Percentiles rank a stretch among this genome's conserved stretches.
Evolutionary conservation across 75 land plant species (phyloP).

Genomic region (Picea sitchensis): DNA sequence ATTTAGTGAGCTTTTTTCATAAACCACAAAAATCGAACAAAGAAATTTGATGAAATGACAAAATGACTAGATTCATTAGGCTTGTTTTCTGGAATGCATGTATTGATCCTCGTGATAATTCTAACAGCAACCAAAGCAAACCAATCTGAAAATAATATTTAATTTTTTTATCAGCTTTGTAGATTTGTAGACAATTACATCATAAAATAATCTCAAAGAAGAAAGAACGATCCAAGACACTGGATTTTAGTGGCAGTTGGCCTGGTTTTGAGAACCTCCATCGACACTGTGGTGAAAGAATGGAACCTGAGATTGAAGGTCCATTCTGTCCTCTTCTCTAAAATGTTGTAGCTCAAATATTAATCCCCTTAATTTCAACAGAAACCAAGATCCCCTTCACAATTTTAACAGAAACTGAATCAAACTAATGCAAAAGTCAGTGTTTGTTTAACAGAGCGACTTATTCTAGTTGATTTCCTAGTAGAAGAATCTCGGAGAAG

Average conservation of each 20-base stretch:
- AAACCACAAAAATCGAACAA: background rate
- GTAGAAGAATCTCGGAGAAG: no score
- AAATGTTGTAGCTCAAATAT: background rate
- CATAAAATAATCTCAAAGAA: no score
- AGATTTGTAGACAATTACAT: no score
- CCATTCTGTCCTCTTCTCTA: background rate
- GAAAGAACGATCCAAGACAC: no score
- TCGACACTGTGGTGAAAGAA: no score
- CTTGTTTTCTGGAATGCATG: no score
- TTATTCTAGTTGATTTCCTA: background rate
- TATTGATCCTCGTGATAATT: background rate
- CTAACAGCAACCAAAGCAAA: background rate
- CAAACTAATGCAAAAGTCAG: background rate
- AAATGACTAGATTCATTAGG: no score
- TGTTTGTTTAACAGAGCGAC: background rate
- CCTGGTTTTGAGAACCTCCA: no score
- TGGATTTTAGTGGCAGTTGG: no score
- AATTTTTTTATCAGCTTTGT: no score
- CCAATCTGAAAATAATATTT: no score
- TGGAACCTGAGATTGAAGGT: no score
- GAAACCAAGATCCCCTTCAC: background rate
- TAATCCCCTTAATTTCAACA: background rate
- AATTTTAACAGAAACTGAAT: slow-evolving; percentile 3
- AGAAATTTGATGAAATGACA: background rate
- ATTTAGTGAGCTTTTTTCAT: background rate